Base-by-base conservation (phyloP, 495 filamentous ascomycete genomes). In the Aspergillus homomorphus region DNA sequence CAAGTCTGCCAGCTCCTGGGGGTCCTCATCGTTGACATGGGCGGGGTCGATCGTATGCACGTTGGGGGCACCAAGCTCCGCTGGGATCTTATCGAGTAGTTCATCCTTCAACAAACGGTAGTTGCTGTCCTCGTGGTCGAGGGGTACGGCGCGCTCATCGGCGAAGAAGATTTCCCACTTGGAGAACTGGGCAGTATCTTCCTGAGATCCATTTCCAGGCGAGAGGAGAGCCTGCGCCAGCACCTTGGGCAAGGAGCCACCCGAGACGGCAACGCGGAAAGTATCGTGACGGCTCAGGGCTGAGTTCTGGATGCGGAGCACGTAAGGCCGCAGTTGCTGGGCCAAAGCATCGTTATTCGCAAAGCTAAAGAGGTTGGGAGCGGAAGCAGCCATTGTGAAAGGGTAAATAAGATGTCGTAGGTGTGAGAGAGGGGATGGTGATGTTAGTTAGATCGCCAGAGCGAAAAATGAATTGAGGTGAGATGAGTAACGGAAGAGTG, bases 131-230 rank as follows among this genome's bases (percentile, higher is more conserved):
- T 81, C 78, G 73, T 98, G 86, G 69, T 92, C 85, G 64, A 97
- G 87, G 10, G 95, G 90, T 26, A 98, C 95, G 24, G 88, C 88
- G 62, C 94, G 90, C 82, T 98, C 94, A 65, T 98, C 94, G 61
- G 93, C 93, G 75, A 96, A 98, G 82, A 97, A 98, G 69, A 98
- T 89, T 64, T 98, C 88, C 94, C 94, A 98, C 68, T 89, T 91
- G 67, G 79, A 77, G 79, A 93, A 97, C 62, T 86, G 77, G 55
- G 91, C 73, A 8, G 74, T 78, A 58, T 90, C 86, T 23, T 87
- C 85, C 12, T 76, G 70, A 33, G 70, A 69, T 38, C 80, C 84
- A 57, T 81, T 76, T 18, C 84, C 73, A 0, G 79, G 73, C 0
- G 85, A 71, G 4, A 98, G 83, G 10, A 98, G 85, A 2, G 91